These are phyloP conservation scores for Neurospora sp. DNA, from an alignment of 495 filamentous ascomycete genomes.

Conservation along the genomic window DNA sequence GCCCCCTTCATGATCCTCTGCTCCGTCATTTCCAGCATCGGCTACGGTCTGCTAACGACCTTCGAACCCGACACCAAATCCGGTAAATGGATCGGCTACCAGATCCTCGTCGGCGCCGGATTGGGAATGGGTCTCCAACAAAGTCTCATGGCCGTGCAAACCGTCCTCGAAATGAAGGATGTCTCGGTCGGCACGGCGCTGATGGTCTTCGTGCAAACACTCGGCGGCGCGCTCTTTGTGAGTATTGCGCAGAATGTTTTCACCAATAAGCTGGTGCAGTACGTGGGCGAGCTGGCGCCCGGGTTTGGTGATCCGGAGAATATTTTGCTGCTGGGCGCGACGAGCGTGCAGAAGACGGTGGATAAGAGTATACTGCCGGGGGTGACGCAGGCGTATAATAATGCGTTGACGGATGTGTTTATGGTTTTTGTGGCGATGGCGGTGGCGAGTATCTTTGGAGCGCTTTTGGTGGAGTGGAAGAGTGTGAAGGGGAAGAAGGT, in stretches of 20 bases:
- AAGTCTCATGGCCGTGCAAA: conserved; percentile 58
- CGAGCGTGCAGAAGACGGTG: conserved; percentile 45
- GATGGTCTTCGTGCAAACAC: conserved; percentile 60
- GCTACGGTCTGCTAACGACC: conserved; percentile 60
- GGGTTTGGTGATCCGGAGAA: conserved; percentile 32
- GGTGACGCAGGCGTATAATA: conserved; percentile 62
- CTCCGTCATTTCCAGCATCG: conserved; percentile 51
- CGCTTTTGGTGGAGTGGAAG: conserved; percentile 60
- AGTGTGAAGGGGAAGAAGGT: conserved; percentile 79
- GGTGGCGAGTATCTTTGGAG: conserved; percentile 50
- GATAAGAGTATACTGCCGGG: conserved; percentile 29
- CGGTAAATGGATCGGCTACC: conserved; percentile 69
- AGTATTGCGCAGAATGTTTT: conserved; percentile 72
- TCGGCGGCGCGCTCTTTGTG: conserved; percentile 67
- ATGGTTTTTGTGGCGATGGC: conserved; percentile 58
- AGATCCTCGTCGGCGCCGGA: conserved; percentile 59
- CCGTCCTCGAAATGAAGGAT: conserved; percentile 50
- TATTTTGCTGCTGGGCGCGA: conserved; percentile 57
- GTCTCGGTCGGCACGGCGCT: conserved; percentile 57
- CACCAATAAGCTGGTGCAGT: conserved; percentile 54
- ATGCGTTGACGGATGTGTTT: conserved; percentile 57
- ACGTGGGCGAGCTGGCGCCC: conserved; percentile 43
- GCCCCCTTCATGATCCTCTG: conserved; percentile 60
- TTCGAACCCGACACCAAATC: conserved; percentile 43
- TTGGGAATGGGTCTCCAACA: conserved; percentile 61